Conservation (phyloP, 176 grass and related monocot genomes). For the Areca catechu region DNA sequence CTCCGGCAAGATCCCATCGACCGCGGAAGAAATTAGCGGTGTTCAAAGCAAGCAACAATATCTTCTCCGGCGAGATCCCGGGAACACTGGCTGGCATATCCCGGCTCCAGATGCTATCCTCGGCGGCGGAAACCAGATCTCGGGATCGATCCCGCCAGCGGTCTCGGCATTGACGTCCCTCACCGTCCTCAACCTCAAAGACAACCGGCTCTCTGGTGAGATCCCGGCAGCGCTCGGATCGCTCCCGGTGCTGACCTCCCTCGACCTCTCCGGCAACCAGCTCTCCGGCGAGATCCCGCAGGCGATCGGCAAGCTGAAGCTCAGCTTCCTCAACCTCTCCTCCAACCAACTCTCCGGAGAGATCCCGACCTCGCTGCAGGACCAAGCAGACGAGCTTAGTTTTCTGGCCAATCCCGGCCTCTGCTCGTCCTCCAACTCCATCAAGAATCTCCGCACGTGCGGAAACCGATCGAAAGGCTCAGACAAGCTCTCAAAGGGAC, state of each 20-base stretch:
- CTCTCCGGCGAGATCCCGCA: constrained; percentile 37
- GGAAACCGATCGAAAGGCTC: not conserved
- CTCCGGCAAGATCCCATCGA: constrained; percentile 19
- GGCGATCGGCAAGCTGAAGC: constrained; percentile 28
- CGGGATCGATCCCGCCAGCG: constrained; percentile 21
- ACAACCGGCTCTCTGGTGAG: constrained; percentile 28
- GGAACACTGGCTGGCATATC: not conserved
- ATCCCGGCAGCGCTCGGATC: constrained; percentile 37
- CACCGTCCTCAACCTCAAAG: constrained; percentile 22
- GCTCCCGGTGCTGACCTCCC: constrained; percentile 20
- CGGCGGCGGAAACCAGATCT: constrained; percentile 32
- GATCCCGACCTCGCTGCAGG: constrained; percentile 31
- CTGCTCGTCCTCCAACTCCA: constrained; percentile 11
- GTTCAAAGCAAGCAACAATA: constrained; percentile 31
- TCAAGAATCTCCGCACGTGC: constrained; percentile 15
- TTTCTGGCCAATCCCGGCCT: constrained; percentile 39
- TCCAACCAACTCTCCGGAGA: constrained; percentile 41
- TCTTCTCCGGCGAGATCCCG: constrained; percentile 16
- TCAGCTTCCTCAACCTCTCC: constrained; percentile 44
- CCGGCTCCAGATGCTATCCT: constrained; percentile 7
- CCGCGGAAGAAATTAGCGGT: not conserved
- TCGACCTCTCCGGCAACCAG: constrained; percentile 58
- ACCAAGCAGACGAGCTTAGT: constrained; percentile 1
- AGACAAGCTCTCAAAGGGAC: not conserved
- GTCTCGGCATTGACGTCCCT: constrained; percentile 6